Evolutionary conservation across 2,329 filamentous ascomycete species (phyloP), one percentile per base, ranked within the genome.

Genomic region (Paracoccidioides lutzii): DNA sequence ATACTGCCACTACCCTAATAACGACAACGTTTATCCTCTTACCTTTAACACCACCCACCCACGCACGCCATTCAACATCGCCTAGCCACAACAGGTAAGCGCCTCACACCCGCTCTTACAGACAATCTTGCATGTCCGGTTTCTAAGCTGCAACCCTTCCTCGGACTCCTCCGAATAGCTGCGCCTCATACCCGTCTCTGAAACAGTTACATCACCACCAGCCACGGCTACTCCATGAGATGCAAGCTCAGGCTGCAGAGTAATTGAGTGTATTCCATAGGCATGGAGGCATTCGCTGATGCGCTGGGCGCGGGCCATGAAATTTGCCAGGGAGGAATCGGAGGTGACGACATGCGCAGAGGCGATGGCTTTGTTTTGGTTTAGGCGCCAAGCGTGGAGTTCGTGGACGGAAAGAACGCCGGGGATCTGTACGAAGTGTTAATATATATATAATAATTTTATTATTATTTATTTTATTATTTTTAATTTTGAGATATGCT

Each of bases 371-470:
- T 87, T 88, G 53, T 76, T 76, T 69, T 90, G 84, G 64, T 85
- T 81, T 3, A 90, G 75, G 2, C 81, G 77, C 85, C 87, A 90
- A 59, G 88, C 79, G 61, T 88, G 85, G 14, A 90, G 73, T 61
- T 89, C 84, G 60, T 88, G 84, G 12, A 89, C 77, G 0, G 82
- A 82, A 22, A 80, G 67, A 15, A 89, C 76, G 0, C 84, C 85
- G 0, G 81, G 77, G 40, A 88, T 82, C 79, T 84, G 42, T 7
- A 15, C 12, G 33, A 7, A 2, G 30, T 12, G 22, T 22, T 10
- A 33, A 30, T 46, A 28, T 9, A 6, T n/a, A 14, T 49, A 10
- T n/a, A 15, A 32, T 49, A 49, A 2, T 44, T 8, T 28, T 44
- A 3, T 44, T 28, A 15, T 15, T 28, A 28, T 5, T 30, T 38